Conservation (phyloP, 2,329 filamentous ascomycete species). For the Rosellinia necatrix region DNA sequence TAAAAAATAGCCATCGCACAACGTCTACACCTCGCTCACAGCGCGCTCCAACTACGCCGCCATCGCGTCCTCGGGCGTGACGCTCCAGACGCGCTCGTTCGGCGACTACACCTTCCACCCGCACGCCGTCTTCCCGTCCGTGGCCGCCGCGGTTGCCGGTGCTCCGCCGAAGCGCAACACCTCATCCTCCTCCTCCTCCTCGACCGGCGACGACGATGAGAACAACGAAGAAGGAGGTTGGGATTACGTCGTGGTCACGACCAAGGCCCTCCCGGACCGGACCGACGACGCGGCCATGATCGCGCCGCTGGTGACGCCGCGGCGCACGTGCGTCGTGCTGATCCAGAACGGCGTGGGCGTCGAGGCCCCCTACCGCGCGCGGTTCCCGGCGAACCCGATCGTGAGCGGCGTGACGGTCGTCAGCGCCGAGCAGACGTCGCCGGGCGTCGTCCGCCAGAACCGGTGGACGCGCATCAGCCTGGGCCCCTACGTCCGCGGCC, state of each 20-base stretch:
- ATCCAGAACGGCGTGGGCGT: constrained; percentile 76
- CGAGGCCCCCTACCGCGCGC: constrained; percentile 65
- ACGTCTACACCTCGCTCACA: constrained; percentile 68
- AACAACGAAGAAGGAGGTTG: too few species aligned
- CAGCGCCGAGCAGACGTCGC: constrained; percentile 67
- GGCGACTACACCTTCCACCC: constrained; percentile 69
- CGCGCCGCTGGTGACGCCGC: constrained; percentile 59
- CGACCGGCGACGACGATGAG: too few species aligned
- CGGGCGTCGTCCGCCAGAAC: constrained; percentile 70
- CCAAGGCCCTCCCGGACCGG: constrained; percentile 70
- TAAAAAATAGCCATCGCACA: constrained; percentile 52
- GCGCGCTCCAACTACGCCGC: constrained; percentile 74
- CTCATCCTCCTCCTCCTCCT: too few species aligned
- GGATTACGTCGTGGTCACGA: constrained; percentile 73
- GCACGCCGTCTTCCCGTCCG: constrained; percentile 64
- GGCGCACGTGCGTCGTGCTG: constrained; percentile 62
- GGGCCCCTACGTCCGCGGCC: constrained; percentile 64
- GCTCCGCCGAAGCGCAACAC: too few species aligned
- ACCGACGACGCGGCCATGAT: constrained; percentile 66
- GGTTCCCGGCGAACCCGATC: constrained; percentile 65
- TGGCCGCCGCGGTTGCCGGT: constrained; percentile 55
- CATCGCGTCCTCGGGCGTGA: constrained; percentile 65
- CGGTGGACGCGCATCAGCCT: constrained; percentile 75
- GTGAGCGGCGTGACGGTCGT: constrained; percentile 72
- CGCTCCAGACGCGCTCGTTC: constrained; percentile 67